Conservation (phyloP, 768 basidiomycete genomes). For the Tulasnella sp. region DNA sequence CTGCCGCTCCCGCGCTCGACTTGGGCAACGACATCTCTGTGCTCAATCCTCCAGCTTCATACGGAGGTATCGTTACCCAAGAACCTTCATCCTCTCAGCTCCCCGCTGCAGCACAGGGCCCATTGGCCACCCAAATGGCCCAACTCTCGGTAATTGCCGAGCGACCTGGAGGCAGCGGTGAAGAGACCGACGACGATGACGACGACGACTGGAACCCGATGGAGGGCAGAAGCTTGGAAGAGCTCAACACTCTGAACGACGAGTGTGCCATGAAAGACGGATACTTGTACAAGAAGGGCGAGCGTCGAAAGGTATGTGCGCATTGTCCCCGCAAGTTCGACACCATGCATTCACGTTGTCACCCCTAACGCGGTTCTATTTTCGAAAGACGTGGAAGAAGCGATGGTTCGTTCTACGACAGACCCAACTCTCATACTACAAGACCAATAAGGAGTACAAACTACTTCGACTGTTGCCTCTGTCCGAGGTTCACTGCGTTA, state of each 20-base stretch:
- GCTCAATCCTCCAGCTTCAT: constrained; percentile 38
- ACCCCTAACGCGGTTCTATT: constrained; percentile 20
- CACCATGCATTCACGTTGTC: background rate
- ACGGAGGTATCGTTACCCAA: constrained; percentile 36
- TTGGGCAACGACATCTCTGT: constrained; percentile 69
- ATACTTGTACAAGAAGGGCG: constrained; percentile 97
- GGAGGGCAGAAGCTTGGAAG: constrained; percentile 48
- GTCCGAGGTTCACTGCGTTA: constrained; percentile 83
- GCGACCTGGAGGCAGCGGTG: constrained; percentile 58
- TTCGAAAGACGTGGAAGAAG: constrained; percentile 89
- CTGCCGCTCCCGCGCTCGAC: constrained; percentile 64
- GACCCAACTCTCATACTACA: constrained; percentile 93
- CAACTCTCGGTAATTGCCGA: constrained; percentile 64
- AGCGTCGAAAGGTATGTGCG: constrained; percentile 79
- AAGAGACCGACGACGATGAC: constrained; percentile 63
- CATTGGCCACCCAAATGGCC: constrained; percentile 17
- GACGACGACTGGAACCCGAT: constrained; percentile 54
- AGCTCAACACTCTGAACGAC: constrained; percentile 36
- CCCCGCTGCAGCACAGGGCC: background rate
- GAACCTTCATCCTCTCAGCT: constrained; percentile 47
- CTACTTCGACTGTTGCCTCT: constrained; percentile 84
- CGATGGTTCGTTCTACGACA: constrained; percentile 95
- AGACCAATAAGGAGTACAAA: constrained; percentile 90
- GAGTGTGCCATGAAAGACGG: constrained; percentile 75
- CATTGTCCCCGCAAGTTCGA: constrained; percentile 30